A percentile compares a stretch with the other conserved stretches of the same genome.
phyloP scores from a whole-genome alignment of 495 filamentous ascomycete genomes.

The Parachaetomium inaequale region DNA sequence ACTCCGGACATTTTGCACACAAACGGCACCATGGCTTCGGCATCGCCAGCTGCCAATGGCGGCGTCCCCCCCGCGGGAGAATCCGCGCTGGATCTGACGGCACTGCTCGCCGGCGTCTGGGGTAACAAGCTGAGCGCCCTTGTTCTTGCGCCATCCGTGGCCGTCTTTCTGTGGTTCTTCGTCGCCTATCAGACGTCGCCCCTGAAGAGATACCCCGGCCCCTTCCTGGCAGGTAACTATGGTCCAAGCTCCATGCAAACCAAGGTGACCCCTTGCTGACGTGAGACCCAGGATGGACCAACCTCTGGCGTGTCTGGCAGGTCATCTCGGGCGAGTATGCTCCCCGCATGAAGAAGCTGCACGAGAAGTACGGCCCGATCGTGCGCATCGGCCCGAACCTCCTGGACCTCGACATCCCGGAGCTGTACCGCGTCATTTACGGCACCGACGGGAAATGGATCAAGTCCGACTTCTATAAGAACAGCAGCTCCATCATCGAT shows the following conservation, averaged over 20 bases:
- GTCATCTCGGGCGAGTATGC: slow-evolving; percentile 26
- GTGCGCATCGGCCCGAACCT: slow-evolving; percentile 39
- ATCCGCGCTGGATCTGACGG: slow-evolving; percentile 1
- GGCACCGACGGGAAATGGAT: slow-evolving; percentile 28
- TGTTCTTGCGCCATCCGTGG: slow-evolving; percentile 7
- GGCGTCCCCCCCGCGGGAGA: neutral
- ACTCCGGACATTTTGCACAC: neutral
- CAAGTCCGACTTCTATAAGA: slow-evolving; percentile 43
- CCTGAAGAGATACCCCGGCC: slow-evolving; percentile 33
- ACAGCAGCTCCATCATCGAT: slow-evolving; percentile 34
- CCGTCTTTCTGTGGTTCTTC: slow-evolving; percentile 29
- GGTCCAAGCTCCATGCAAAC: neutral
- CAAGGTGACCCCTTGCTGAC: slow-evolving; percentile 1
- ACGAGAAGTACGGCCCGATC: slow-evolving; percentile 37
- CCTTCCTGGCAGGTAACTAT: slow-evolving; percentile 29
- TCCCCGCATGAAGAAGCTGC: slow-evolving; percentile 31
- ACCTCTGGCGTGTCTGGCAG: slow-evolving; percentile 31
- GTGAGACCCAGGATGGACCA: slow-evolving; percentile 28
- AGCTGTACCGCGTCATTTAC: slow-evolving; percentile 26
- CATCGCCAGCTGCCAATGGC: slow-evolving; percentile 8
- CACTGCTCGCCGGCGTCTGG: slow-evolving; percentile 8
- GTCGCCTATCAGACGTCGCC: slow-evolving; percentile 27
- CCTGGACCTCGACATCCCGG: slow-evolving; percentile 31
- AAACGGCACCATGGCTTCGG: slow-evolving; percentile 8
- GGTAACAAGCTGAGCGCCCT: slow-evolving; percentile 14